Base-by-base conservation (phyloP, 139 green algal species). In the Asterochloris erici region DNA sequence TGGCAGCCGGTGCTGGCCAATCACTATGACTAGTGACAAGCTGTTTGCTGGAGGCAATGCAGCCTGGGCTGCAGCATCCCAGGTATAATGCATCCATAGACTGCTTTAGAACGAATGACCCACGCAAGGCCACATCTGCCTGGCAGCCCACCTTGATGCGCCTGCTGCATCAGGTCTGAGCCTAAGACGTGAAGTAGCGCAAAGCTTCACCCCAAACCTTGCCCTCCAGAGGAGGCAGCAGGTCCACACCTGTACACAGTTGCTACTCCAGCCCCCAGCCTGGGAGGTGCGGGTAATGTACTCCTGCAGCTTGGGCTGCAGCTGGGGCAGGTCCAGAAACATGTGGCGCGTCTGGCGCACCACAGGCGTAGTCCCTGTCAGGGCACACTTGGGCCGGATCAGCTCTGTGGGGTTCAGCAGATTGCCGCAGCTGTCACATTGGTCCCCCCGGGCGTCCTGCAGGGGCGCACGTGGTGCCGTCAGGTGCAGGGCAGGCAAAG, bases 331-430 rank as follows among this genome's bases (percentile, higher is more conserved):
- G 89, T 99, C 94, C 77, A 99, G 88, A 91, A 98, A 99, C 13
- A 99, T 78, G 90, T 99, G 96, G 68, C 88, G 85, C 0, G 96
- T 99, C 68, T 86, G 86, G n/a, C 93, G 87, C 68, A 94, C 78
- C 78, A 92, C 85, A 0, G 93, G 93, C 10, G 84, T 90, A 17
- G 84, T 93, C 13, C 91, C 92, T 0, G 91, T 96, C 60, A 98
- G 85, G 85, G 97, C 96, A 92, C 96, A 99, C 78, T 90, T 90
- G 19, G 96, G 94, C 78, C 96, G 91, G 81, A 98, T 95, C 15
- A 99, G 94, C 87, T 98, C 96, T 4, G 93, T 96, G 71, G 96
- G 93, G 88, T 98, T 98, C 28, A 99, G 93, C 79, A 99, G 91
- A 28, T 88, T 87, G 66, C 95, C 95, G 85, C 96, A 99, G 14